phyloP scores from a whole-genome alignment of 352 stramenopile species.

The Phytopythium delawarense region DNA sequence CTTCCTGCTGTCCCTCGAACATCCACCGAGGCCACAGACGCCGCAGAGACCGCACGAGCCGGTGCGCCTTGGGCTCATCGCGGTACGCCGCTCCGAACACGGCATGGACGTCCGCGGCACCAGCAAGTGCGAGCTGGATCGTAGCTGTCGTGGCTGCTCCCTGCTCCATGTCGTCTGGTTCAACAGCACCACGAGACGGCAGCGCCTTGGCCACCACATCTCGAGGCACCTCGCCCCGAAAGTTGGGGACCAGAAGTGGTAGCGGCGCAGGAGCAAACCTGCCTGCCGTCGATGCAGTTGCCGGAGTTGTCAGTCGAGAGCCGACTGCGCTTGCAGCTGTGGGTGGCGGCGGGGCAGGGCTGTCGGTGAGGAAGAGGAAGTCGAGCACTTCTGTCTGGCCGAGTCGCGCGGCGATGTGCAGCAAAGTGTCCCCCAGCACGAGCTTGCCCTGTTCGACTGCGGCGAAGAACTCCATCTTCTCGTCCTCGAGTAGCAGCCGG shows the following conservation, averaged over 20 bases:
- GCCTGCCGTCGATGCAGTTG: background rate
- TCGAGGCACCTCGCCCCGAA: constrained; percentile 50
- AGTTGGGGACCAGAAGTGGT: constrained; percentile 52
- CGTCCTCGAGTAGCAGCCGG: constrained; percentile 45
- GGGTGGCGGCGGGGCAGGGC: constrained; percentile 12
- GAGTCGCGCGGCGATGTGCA: constrained; percentile 65
- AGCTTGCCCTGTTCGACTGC: constrained; percentile 52
- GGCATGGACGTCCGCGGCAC: constrained; percentile 54
- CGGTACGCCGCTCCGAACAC: constrained; percentile 58
- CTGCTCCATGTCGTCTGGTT: background rate
- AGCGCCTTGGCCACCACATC: constrained; percentile 26
- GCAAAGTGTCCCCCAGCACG: constrained; percentile 62
- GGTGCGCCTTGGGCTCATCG: constrained; percentile 61
- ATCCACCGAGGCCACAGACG: constrained; percentile 78
- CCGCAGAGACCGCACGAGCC: constrained; percentile 43
- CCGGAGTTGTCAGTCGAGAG: background rate
- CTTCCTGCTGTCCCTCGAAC: constrained; percentile 60
- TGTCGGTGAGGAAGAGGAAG: constrained; percentile 61
- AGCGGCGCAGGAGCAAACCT: constrained; percentile 6
- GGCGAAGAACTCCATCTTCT: constrained; percentile 78
- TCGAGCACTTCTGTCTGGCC: constrained; percentile 47
- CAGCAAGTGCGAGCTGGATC: constrained; percentile 47
- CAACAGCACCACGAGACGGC: too few species aligned
- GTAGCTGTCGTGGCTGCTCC: constrained; percentile 25
- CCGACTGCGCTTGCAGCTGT: constrained; percentile 6